Evolutionary conservation across 495 filamentous ascomycete genomes (phyloP).

Genomic region (Aspergillus steynii): DNA sequence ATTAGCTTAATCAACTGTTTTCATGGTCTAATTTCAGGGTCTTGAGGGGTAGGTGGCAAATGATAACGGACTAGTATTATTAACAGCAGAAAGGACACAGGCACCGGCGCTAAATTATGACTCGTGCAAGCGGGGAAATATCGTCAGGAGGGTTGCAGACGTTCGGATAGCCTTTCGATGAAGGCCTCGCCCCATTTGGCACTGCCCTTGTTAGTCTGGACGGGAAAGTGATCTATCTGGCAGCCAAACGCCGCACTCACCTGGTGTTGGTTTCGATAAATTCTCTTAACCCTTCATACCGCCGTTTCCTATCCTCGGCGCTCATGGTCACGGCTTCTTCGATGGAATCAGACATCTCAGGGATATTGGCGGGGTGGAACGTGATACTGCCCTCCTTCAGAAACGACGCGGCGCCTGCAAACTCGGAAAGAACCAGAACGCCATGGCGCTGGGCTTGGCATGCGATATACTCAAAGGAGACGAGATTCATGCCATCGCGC

Average conservation of each 20-base stretch:
- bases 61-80: neutral
- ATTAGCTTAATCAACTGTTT: neutral
- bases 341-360: constrained; percentile 83
- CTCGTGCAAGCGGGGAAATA: neutral
- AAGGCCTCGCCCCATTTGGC: constrained; percentile 41
- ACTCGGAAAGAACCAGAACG: constrained; percentile 89
- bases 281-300: constrained; percentile 75
- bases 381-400: constrained; percentile 76
- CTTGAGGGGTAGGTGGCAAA: neutral
- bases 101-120: neutral
- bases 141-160: neutral
- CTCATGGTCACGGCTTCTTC: constrained; percentile 82
- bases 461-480: constrained; percentile 94
- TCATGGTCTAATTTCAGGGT: no score
- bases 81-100: neutral
- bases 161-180: constrained; percentile 27
- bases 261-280: constrained; percentile 90
- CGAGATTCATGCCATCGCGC: constrained; percentile 96
- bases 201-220: constrained; percentile 19
- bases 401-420: constrained; percentile 85
- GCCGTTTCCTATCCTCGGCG: constrained; percentile 70
- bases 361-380: constrained; percentile 90
- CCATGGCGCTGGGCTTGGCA: constrained; percentile 82
- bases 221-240: neutral
- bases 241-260: constrained; percentile 29